Evolutionary conservation across 192 early-diverging fungal genomes (phyloP).

Genomic region (Coemansia sp.): DNA sequence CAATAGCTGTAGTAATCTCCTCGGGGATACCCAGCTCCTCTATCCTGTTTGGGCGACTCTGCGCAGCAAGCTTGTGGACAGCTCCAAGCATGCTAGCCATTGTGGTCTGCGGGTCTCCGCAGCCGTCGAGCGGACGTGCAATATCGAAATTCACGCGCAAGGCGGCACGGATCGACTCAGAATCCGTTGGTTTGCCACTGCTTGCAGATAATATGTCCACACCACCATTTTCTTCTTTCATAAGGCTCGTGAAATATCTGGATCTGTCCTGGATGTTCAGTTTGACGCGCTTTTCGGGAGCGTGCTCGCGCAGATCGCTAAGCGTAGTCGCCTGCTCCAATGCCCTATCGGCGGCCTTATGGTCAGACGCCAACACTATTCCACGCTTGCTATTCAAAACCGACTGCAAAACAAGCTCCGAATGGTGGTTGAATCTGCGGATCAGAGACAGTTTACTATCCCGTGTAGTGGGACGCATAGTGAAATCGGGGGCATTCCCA

Average conservation of each 20-base stretch:
- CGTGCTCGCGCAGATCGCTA: conserved; percentile 64
- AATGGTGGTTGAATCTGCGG: conserved; percentile 86
- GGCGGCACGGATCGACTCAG: conserved; percentile 6
- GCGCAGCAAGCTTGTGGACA: conserved; percentile 20
- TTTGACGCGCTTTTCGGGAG: conserved; percentile 52
- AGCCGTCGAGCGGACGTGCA: conserved; percentile 19
- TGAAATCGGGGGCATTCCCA: conserved; percentile 78
- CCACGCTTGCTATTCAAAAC: conserved; percentile 39
- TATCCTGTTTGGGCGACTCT: conserved; percentile 39
- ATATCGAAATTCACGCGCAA: conserved; percentile 37
- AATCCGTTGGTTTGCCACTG: neutral
- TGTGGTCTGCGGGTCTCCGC: conserved; percentile 36
- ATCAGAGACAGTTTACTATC: conserved; percentile 77
- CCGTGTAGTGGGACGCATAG: conserved; percentile 71
- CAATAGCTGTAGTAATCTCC: conserved; percentile 27
- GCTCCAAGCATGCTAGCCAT: conserved; percentile 28
- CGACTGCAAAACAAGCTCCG: conserved; percentile 70
- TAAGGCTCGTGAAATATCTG: conserved; percentile 74
- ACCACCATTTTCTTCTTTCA: conserved; percentile 22
- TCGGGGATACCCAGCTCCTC: conserved; percentile 44
- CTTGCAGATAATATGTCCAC: neutral
- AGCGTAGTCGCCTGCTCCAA: conserved; percentile 65
- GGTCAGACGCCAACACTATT: conserved; percentile 2
- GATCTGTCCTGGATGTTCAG: conserved; percentile 76
- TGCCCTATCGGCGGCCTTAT: conserved; percentile 32